Conservation (phyloP, 306 rosid genomes). For the Pterocarpus santalinus region DNA sequence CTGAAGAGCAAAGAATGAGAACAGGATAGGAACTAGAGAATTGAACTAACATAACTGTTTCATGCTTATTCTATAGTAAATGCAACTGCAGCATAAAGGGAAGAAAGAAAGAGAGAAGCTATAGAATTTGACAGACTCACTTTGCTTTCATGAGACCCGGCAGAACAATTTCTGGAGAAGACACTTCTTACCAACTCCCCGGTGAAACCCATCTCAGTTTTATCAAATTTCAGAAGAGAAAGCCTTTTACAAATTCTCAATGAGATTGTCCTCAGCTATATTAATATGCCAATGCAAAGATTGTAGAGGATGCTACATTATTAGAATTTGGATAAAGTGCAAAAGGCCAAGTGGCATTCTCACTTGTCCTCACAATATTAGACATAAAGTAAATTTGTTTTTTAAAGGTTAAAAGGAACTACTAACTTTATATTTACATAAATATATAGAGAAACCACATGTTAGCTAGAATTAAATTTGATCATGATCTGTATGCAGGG, state of each 20-base stretch:
- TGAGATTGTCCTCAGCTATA: slow-evolving; percentile 37
- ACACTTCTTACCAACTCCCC: slow-evolving; percentile 82
- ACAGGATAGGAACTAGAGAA: slow-evolving; percentile 5
- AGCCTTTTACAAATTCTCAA: slow-evolving; percentile 38
- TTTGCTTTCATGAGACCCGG: slow-evolving; percentile 61
- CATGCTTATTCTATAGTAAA: background rate
- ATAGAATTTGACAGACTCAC: slow-evolving; percentile 56
- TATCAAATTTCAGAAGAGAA: slow-evolving; percentile 41
- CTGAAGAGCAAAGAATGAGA: slow-evolving; percentile 1
- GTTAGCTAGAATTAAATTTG: slow-evolving; percentile 51
- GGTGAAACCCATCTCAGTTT: slow-evolving; percentile 76
- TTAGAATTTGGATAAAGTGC: slow-evolving; percentile 51
- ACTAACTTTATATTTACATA: slow-evolving; percentile 9
- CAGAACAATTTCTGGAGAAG: slow-evolving; percentile 70
- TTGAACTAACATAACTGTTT: background rate
- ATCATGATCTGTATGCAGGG: slow-evolving; percentile 53
- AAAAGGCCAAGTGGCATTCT: slow-evolving; percentile 48
- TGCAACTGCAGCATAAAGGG: background rate
- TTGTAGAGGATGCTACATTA: slow-evolving; percentile 45
- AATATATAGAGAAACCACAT: slow-evolving; percentile 47
- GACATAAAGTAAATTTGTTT: slow-evolving; percentile 38
- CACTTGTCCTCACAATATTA: slow-evolving; percentile 41
- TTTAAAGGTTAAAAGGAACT: slow-evolving; percentile 32
- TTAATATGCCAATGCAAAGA: slow-evolving; percentile 52
- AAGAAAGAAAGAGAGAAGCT: slow-evolving; percentile 9